phyloP scores from a whole-genome alignment of 257 asterid species.

The Galeopsis tetrahit region DNA sequence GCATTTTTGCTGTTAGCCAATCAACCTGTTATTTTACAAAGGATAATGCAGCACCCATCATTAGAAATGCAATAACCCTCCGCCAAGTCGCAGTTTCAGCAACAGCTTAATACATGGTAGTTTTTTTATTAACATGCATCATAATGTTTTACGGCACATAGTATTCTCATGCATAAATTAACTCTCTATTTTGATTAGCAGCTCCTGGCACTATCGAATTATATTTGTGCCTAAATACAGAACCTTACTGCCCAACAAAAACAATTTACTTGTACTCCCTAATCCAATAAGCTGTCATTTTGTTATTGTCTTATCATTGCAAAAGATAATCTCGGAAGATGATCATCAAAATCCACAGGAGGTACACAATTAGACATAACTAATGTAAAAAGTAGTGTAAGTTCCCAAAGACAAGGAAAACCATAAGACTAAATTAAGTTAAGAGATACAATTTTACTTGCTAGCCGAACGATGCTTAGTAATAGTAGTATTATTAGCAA shows the following conservation, averaged over 20 bases:
- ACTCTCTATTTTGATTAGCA: neutral
- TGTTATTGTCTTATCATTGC: neutral
- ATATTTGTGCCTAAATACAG: neutral
- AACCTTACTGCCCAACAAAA: neutral
- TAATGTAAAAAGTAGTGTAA: no score
- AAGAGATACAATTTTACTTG: conserved; percentile 2
- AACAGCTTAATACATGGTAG: neutral
- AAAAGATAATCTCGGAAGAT: neutral
- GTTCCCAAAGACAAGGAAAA: neutral
- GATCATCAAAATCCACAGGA: neutral
- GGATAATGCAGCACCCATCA: neutral
- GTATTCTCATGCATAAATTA: neutral
- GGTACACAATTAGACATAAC: neutral
- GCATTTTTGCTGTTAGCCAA: conserved; percentile 90
- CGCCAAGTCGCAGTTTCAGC: neutral
- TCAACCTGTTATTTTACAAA: conserved; percentile 62
- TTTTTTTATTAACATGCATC: no score
- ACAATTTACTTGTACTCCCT: neutral
- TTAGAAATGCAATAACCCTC: neutral
- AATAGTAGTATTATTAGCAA: conserved; percentile 12
- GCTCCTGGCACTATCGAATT: neutral
- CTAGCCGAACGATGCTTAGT: neutral
- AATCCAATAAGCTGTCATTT: neutral
- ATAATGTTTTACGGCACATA: neutral
- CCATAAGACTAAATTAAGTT: neutral